Percentiles rank a stretch among this genome's conserved stretches.
phyloP scores from a whole-genome alignment of 805 yeast genomes.

The Ogataea naganishii region DNA sequence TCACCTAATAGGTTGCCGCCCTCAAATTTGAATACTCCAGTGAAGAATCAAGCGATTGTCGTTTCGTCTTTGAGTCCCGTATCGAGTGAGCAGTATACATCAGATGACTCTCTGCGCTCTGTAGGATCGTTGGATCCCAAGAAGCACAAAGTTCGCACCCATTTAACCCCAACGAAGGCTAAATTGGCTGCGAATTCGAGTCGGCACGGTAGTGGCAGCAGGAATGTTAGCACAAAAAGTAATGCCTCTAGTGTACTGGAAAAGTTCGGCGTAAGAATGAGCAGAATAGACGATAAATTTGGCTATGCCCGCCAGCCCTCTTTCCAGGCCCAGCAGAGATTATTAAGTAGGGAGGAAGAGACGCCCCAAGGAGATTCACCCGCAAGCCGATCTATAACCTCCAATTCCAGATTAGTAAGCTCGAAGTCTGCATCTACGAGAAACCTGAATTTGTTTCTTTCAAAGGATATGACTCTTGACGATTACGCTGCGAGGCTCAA shows the following conservation, averaged over 20 bases:
- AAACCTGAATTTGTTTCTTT: slow-evolving; percentile 16
- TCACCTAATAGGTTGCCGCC: no score
- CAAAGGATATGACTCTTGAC: slow-evolving; percentile 2
- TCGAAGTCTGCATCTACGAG: slow-evolving; percentile 20
- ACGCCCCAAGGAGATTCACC: background rate
- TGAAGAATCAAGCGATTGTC: no score
- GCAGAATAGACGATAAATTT: slow-evolving; percentile 12
- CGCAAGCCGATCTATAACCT: background rate
- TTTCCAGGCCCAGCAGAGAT: slow-evolving; percentile 1
- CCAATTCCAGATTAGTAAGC: slow-evolving; percentile 1
- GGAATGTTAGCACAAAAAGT: no score
- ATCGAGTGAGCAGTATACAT: no score
- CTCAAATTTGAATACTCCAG: no score
- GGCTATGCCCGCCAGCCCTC: slow-evolving; percentile 1
- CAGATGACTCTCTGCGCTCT: background rate
- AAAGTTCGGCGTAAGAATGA: slow-evolving; percentile 21
- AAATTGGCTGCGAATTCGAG: no score
- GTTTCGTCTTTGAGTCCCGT: no score
- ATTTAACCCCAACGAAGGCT: no score
- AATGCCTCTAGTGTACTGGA: slow-evolving; percentile 16
- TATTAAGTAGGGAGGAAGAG: no score
- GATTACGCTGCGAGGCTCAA: slow-evolving; percentile 3
- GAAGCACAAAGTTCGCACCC: no score
- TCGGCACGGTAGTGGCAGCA: no score
- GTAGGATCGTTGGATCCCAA: slow-evolving; percentile 18